These are phyloP conservation scores for Kurtzmaniella quercitrusa DNA, from an alignment of 1,139 yeast genomes.

Conservation along the genomic window DNA sequence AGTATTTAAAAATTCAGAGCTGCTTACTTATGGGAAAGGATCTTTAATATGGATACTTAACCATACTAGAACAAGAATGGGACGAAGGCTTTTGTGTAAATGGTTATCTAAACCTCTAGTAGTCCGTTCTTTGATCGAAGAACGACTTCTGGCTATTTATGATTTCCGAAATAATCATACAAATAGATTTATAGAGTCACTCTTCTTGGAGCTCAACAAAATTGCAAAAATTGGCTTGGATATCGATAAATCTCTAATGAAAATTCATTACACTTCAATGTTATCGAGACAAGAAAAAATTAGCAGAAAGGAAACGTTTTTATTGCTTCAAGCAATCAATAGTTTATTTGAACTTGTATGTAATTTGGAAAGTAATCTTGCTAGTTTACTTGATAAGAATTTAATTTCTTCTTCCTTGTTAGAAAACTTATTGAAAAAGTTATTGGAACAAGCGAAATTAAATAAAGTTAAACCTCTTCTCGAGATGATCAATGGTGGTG, in stretches of 20 bases:
- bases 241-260: conserved; percentile 61
- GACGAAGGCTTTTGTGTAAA: conserved; percentile 56
- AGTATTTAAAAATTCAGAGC: conserved; percentile 53
- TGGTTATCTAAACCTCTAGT: conserved; percentile 79
- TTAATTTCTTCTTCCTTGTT: conserved; percentile 23
- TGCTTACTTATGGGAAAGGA: conserved; percentile 38
- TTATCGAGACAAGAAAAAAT: conserved; percentile 36
- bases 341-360: conserved; percentile 30
- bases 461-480: conserved; percentile 31
- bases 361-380: conserved; percentile 18
- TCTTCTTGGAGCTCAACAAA: conserved; percentile 39
- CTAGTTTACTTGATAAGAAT: background rate
- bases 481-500: conserved; percentile 51
- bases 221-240: conserved; percentile 39
- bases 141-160: conserved; percentile 60
- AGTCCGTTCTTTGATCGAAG: conserved; percentile 46
- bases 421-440: conserved; percentile 16
- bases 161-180: conserved; percentile 44
- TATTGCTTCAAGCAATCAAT: conserved; percentile 48
- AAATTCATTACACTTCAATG: conserved; percentile 55
- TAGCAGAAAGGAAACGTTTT: conserved; percentile 62
- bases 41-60: conserved; percentile 76
- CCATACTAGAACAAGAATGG: conserved; percentile 76
- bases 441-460: conserved; percentile 15
- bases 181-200: conserved; percentile 49